These are phyloP conservation scores for Plasmodium gonderi DNA, from an alignment of 169 alveolate species.

Conservation along the genomic window DNA sequence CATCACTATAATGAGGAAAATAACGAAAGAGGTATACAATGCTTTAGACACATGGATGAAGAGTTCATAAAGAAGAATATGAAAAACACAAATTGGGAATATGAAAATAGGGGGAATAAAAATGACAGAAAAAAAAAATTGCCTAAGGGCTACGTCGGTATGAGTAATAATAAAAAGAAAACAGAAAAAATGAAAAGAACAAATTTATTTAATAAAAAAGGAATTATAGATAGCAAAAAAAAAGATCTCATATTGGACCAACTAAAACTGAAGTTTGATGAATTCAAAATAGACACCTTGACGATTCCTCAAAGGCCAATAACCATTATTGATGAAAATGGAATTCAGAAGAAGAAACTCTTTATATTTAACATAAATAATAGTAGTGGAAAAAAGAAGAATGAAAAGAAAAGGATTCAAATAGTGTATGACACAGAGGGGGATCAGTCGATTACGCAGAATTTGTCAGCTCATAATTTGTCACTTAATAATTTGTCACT, in stretches of 20 bases:
- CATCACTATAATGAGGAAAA: too few relatives aligned
- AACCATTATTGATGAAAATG: constrained; percentile 45
- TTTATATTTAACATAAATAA: constrained; percentile 67
- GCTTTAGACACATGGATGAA: too few relatives aligned
- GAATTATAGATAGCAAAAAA: constrained; percentile 23
- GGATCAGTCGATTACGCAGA: too few relatives aligned
- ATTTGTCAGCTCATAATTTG: too few relatives aligned
- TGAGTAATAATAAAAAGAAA: background rate
- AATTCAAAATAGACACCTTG: constrained; percentile 39
- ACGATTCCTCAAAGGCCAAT: constrained; percentile 52
- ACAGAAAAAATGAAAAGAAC: background rate
- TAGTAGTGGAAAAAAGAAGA: constrained; percentile 8
- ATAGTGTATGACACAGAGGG: constrained; percentile 20
- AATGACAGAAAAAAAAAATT: background rate
- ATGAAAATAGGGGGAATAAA: background rate
- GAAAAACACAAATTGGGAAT: background rate
- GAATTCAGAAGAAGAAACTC: constrained; percentile 46
- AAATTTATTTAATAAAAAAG: background rate
- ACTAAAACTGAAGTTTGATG: constrained; percentile 50
- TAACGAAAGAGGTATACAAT: too few relatives aligned
- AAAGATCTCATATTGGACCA: constrained; percentile 54
- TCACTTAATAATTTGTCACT: too few relatives aligned
- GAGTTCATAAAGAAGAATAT: background rate
- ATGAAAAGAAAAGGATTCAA: constrained; percentile 49
- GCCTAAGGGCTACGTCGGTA: background rate